Conservation (phyloP, 768 basidiomycete species). For the Termitomyces sp. region DNA sequence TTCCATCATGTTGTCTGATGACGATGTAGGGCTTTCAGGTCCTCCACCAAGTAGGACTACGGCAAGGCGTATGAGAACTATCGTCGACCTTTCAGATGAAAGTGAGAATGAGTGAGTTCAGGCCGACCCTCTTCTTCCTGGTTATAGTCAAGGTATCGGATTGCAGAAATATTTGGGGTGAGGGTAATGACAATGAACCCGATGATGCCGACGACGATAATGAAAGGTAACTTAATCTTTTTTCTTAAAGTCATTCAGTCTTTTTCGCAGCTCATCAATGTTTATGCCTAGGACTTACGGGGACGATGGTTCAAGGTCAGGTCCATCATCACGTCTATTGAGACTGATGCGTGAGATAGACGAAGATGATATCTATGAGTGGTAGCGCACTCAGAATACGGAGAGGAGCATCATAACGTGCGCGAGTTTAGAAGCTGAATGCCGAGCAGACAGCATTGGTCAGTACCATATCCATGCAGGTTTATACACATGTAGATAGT, state of each 20-base stretch:
- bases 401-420: neutral
- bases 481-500: neutral
- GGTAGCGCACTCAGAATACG: neutral
- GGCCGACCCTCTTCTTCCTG: neutral
- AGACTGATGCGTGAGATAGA: constrained; percentile 4
- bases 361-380: neutral
- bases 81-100: neutral
- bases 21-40: neutral
- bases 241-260: too few species aligned
- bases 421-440: neutral
- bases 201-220: neutral
- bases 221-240: neutral
- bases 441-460: neutral
- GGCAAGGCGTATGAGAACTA: neutral
- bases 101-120: constrained; percentile 6
- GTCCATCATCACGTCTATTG: constrained; percentile 9
- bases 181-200: neutral
- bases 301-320: constrained; percentile 11
- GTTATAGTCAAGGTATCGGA: neutral
- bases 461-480: neutral
- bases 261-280: neutral
- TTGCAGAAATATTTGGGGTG: neutral
- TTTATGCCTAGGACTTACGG: constrained; percentile 1
- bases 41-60: neutral
- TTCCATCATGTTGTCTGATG: constrained; percentile 1